phyloP scores from a whole-genome alignment of 2,329 filamentous ascomycete genomes.

The Pleoardoris graminearum region DNA sequence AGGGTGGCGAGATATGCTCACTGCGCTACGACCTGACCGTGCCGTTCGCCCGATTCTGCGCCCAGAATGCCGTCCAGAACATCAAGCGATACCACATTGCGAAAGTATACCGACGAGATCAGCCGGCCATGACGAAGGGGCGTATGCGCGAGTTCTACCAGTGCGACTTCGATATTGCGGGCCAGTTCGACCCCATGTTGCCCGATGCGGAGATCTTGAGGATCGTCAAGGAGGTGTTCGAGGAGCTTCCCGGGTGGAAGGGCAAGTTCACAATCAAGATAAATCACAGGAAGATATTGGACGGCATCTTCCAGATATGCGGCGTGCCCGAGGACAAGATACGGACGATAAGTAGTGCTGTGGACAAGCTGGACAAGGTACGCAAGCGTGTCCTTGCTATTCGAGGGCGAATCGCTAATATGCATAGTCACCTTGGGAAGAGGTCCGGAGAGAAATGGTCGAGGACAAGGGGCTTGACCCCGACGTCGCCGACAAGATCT shows the following conservation, averaged over 20 bases:
- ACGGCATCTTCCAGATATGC: conserved; percentile 88
- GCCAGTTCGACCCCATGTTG: conserved; percentile 84
- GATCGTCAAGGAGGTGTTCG: conserved; percentile 83
- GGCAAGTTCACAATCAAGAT: conserved; percentile 84
- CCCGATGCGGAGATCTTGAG: conserved; percentile 88
- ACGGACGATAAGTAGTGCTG: conserved; percentile 84
- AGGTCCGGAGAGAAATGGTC: conserved; percentile 90
- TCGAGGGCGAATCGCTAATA: conserved; percentile 17
- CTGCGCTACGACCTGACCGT: conserved; percentile 87
- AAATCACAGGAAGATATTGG: conserved; percentile 92
- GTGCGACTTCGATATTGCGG: conserved; percentile 93
- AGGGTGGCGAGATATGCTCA: conserved; percentile 83
- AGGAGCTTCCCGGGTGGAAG: conserved; percentile 70
- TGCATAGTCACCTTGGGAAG: conserved; percentile 69
- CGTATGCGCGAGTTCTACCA: conserved; percentile 97
- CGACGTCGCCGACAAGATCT: conserved; percentile 83
- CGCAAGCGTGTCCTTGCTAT: not conserved
- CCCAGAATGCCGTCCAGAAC: conserved; percentile 83
- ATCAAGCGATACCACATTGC: conserved; percentile 96
- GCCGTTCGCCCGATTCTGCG: conserved; percentile 88
- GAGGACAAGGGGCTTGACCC: conserved; percentile 82
- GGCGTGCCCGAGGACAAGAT: conserved; percentile 88
- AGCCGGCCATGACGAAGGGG: conserved; percentile 80
- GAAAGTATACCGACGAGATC: conserved; percentile 83
- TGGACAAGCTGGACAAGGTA: conserved; percentile 94